Evolutionary conservation across 331 rosid species (phyloP).

Genomic region (Acacia pycnantha): DNA sequence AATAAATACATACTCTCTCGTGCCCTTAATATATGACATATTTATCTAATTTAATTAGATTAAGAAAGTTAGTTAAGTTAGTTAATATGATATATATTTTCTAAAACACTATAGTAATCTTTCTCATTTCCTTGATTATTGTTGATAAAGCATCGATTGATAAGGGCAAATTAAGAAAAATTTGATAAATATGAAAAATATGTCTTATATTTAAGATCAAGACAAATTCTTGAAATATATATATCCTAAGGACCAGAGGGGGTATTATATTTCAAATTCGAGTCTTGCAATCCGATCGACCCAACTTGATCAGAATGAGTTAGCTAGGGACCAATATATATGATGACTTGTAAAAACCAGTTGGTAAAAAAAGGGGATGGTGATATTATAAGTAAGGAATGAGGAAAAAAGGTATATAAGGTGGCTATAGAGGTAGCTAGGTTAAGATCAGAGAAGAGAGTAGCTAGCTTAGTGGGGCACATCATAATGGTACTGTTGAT

Average conservation of each 20-base stretch:
- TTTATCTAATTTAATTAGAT: too few species aligned
- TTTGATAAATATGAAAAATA: too few species aligned
- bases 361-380: neutral
- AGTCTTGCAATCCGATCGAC: neutral
- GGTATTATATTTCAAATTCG: too few species aligned
- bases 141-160: fast-evolving
- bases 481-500: slow-evolving; percentile 33
- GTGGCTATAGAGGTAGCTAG: neutral
- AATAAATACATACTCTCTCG: neutral
- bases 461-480: neutral
- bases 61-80: too few species aligned
- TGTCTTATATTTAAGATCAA: too few species aligned
- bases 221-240: too few species aligned
- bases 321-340: neutral
- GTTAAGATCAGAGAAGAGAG: slow-evolving; percentile 23
- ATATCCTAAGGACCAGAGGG: fast-evolving
- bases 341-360: neutral
- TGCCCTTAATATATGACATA: too few species aligned
- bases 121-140: too few species aligned
- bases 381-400: neutral
- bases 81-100: too few species aligned
- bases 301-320: neutral
- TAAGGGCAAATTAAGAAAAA: too few species aligned
- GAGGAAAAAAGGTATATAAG: neutral
- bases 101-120: too few species aligned